Conservation (phyloP, 306 rosid species). For the Styphnolobium japonicum region DNA sequence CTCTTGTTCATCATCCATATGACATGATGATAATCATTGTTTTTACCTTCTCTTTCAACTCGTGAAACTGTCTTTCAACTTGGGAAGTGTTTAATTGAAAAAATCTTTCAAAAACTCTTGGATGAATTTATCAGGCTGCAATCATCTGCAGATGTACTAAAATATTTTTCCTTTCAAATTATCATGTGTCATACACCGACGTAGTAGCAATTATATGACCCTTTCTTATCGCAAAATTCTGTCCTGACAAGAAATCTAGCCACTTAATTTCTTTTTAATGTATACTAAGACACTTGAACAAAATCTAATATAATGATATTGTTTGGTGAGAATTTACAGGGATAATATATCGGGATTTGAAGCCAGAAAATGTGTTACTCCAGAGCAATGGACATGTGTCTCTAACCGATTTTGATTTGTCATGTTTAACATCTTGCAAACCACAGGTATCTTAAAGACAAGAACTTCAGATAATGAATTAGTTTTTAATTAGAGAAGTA, state of each 20-base stretch:
- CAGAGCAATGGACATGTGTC: constrained; percentile 75
- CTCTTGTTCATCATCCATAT: background rate
- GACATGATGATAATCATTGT: background rate
- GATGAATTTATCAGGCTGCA: background rate
- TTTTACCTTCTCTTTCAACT: background rate
- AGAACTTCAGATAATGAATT: background rate
- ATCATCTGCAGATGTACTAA: background rate
- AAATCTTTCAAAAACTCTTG: background rate
- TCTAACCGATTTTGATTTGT: constrained; percentile 90
- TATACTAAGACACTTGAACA: background rate
- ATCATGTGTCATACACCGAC: background rate
- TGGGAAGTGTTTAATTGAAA: background rate
- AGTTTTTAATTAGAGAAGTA: background rate
- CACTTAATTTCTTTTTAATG: background rate
- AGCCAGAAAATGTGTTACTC: constrained; percentile 92
- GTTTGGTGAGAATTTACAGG: constrained; percentile 47
- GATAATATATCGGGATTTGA: constrained; percentile 90
- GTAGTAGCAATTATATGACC: background rate
- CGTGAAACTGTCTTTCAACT: background rate
- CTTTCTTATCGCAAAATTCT: background rate
- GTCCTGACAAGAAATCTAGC: background rate
- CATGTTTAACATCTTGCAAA: constrained; percentile 87
- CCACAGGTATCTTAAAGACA: constrained; percentile 65
- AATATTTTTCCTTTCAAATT: background rate
- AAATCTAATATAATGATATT: background rate